Evolutionary conservation across 2,329 filamentous ascomycete species (phyloP), one percentile per base, ranked within the genome.

Genomic region (Hypoxylon sp.): DNA sequence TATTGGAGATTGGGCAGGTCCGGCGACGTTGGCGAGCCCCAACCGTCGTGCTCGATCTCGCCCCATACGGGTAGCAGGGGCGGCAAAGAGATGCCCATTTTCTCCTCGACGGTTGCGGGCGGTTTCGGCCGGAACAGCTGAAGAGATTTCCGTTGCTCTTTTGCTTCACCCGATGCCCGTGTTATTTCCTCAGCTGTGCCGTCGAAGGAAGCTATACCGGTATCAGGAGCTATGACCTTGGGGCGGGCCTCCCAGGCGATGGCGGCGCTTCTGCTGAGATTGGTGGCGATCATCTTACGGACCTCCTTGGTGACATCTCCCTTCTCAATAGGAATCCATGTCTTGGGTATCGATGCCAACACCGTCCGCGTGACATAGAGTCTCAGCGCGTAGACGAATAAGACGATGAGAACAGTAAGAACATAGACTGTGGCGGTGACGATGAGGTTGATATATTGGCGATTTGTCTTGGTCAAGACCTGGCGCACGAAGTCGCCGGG

Each of bases 1-100:
- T 97, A 98, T 68, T 96, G 89, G n/a, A 98, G 79, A 72, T 92
- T 88, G 4, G 92, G 89, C 17, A 95, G 79, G 73, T 95, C 91
- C 7, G 85, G 81, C 0, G 88, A 90, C 28, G 86, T 85, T 5
- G 94, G 94, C 1, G 93, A 91, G 1, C 91, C 90, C 94, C 95
- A 98, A 53, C 94, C 95, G 15, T 88, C 83, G 75, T 99, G 95
- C 62, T 91, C 87, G 54, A 98, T 88, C n/a, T 87, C 80, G 20
- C 92, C 93, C 94, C 94, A 98, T 20, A 87, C 80, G 1, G 82
- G 78, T n/a, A 73, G 67, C 80, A 86, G 74, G 7, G 77, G 77
- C 5, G 82, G 79, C 24, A 90, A 86, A 44, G 82, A 74, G 67
- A 83, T 78, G 22, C 77, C 78, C 56, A 80, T 71, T 30, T 78